Percentiles rank a stretch among this genome's conserved stretches.
phyloP scores from a whole-genome alignment of 1,284 basidiomycete genomes.

The Baeospora myosura region DNA sequence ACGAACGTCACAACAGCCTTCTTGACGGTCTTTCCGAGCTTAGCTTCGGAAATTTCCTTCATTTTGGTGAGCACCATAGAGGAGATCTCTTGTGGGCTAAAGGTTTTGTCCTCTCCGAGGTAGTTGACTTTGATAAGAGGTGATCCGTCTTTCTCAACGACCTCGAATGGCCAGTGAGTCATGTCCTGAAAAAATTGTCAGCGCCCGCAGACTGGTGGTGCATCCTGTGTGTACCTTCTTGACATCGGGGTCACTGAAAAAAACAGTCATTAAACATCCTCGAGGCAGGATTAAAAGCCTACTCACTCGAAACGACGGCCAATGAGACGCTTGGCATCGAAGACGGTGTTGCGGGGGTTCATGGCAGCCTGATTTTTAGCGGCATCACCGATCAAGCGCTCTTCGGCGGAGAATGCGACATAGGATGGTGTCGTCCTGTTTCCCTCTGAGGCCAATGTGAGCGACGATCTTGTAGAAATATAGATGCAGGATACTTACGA shows the following conservation, averaged over 20 bases:
- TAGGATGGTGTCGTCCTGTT: conserved; percentile 99
- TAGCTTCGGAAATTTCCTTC: conserved; percentile 99
- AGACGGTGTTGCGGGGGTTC: conserved; percentile 95
- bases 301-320: conserved; percentile 89
- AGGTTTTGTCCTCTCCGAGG: conserved; percentile 89
- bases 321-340: conserved; percentile 96
- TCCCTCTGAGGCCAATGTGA: conserved; percentile 61
- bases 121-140: conserved; percentile 95
- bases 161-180: conserved; percentile 92
- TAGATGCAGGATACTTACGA: conserved; percentile 45
- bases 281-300: too few relatives aligned
- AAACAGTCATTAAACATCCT: conserved; percentile 12
- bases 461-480: conserved; percentile 5
- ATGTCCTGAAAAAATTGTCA: conserved; percentile 52
- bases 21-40: conserved; percentile 92
- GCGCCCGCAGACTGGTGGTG: conserved; percentile 1
- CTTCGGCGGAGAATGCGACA: conserved; percentile 95
- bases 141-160: conserved; percentile 89
- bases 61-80: conserved; percentile 98
- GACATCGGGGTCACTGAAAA: conserved; percentile 69
- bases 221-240: conserved; percentile 80
- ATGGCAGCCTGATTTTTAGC: conserved; percentile 97
- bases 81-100: conserved; percentile 96
- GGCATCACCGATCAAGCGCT: conserved; percentile 98
- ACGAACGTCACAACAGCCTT: conserved; percentile 90